Evolutionary conservation across 768 basidiomycete genomes (phyloP), one percentile per base, ranked within the genome.

Genomic region (Cyclocybe cylindracea): DNA sequence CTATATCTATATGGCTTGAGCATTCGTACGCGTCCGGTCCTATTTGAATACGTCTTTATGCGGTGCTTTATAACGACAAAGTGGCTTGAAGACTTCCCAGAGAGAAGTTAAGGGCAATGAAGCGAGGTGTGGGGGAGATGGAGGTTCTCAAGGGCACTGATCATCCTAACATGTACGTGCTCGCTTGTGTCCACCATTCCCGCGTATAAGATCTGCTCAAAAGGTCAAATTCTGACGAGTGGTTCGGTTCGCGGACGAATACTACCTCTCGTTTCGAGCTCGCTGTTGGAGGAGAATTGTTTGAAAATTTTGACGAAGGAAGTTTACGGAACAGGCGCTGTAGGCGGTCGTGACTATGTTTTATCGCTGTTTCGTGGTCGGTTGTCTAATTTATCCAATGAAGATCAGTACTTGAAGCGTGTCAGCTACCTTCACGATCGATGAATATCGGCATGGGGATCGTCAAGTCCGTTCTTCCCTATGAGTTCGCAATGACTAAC

Each of bases 221-320:
- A 62, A 94, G 92, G 92, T 97, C 50, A 96, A 95, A 65, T 94
- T 97, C 63, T 95, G n/a, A 88, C 67, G 94, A 97, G 67, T 93
- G 89, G 85, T 98, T 98, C 66, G 97, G 98, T 64, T 93, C 90
- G 7, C 78, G 94, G 56, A 80, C 86, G 11, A 98, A 71, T 98
- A 93, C 68, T 98, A 95, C 65, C 83, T 98, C n/a, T 82, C 89
- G 0, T 97, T 97, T 97, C 62, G 93, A 98, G 68, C 87, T 98
- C 7, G 96, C 94, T 0, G 79, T 84, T 0, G 96, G 97, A 5
- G 97, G 97, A 31, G 97, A 98, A 64, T 80, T 98, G 2, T 99
- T 99, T 65, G 89, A 94, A 44, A 40, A 91, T 98, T 56, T 70
- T 87, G 40, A 73, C 87, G 55, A 83, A 79, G 54, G 97, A 95